phyloP scores from a whole-genome alignment of 257 asterid genomes.

The Orobanche coerulescens region DNA sequence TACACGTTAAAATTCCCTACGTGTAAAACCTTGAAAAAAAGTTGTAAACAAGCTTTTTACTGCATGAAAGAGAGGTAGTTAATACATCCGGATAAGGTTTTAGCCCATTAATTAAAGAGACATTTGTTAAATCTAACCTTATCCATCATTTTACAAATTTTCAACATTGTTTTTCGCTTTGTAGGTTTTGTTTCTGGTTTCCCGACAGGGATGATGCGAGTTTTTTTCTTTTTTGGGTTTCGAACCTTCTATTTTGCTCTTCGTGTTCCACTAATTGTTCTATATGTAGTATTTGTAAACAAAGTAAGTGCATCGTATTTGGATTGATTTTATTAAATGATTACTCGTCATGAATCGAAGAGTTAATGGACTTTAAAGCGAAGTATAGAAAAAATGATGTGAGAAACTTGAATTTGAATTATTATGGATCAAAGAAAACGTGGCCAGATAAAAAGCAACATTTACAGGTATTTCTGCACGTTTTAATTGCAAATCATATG shows the following conservation, averaged over 20 bases:
- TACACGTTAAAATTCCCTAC: slow-evolving; percentile 30
- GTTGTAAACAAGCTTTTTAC: neutral
- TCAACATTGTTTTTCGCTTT: slow-evolving; percentile 10
- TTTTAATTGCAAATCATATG: neutral
- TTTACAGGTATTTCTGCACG: slow-evolving; percentile 13
- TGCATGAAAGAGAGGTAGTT: slow-evolving; percentile 24
- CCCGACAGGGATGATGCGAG: neutral
- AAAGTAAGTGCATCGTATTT: neutral
- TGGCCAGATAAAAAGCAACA: slow-evolving; percentile 1
- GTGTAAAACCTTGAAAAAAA: slow-evolving; percentile 12
- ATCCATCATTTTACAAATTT: neutral
- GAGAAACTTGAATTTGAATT: neutral
- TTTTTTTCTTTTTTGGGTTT: slow-evolving; percentile 10
- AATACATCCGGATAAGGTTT: slow-evolving; percentile 19
- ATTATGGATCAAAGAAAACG: slow-evolving; percentile 2
- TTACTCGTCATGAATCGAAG: neutral
- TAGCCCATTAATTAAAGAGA: slow-evolving; percentile 2
- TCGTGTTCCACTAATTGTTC: neutral
- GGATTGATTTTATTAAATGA: neutral
- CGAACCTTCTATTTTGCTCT: neutral
- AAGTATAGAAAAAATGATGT: neutral
- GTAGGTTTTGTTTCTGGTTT: neutral
- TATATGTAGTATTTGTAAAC: neutral
- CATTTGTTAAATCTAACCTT: slow-evolving; percentile 16
- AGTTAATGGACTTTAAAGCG: neutral